These are phyloP conservation scores for Boletus subparvulus DNA, from an alignment of 768 basidiomycete species.

Conservation along the genomic window DNA sequence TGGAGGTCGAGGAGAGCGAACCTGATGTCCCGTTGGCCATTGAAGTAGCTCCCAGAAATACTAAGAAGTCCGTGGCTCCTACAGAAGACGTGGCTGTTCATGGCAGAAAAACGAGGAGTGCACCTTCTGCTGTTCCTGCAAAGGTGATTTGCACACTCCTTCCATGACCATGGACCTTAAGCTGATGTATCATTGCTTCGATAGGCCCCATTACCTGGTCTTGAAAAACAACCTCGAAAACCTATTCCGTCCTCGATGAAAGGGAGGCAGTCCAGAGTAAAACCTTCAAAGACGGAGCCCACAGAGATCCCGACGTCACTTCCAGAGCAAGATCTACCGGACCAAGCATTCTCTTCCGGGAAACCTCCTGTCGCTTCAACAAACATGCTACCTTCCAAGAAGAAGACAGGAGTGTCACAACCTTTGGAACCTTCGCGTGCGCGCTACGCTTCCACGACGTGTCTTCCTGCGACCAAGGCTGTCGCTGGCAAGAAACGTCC, in stretches of 20 bases:
- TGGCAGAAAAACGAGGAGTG: slow-evolving; percentile 5
- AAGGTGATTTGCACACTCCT: slow-evolving; percentile 17
- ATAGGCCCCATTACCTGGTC: slow-evolving; percentile 1
- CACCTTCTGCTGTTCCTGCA: not conserved
- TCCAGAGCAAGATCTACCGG: slow-evolving; percentile 49
- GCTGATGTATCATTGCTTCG: not conserved
- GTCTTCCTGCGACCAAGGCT: slow-evolving; percentile 6
- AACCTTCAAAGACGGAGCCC: slow-evolving; percentile 26
- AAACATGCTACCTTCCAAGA: slow-evolving; percentile 6
- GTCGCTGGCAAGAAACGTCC: slow-evolving; percentile 21
- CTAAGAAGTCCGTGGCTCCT: slow-evolving; percentile 2
- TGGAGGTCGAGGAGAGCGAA: slow-evolving; percentile 33
- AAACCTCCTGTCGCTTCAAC: slow-evolving; percentile 6
- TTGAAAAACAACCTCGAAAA: slow-evolving; percentile 11
- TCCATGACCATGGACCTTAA: not conserved
- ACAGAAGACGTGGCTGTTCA: not conserved
- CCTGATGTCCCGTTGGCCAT: slow-evolving; percentile 45
- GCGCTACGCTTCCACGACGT: slow-evolving; percentile 1
- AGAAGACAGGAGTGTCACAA: not conserved
- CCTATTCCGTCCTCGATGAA: slow-evolving; percentile 6
- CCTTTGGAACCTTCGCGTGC: slow-evolving; percentile 2
- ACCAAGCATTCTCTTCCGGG: slow-evolving; percentile 6
- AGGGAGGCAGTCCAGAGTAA: slow-evolving; percentile 12
- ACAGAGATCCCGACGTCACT: slow-evolving; percentile 57
- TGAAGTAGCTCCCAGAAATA: slow-evolving; percentile 23